phyloP scores from a whole-genome alignment of 305 asterid genomes.

The Fraxinus baroniana region DNA sequence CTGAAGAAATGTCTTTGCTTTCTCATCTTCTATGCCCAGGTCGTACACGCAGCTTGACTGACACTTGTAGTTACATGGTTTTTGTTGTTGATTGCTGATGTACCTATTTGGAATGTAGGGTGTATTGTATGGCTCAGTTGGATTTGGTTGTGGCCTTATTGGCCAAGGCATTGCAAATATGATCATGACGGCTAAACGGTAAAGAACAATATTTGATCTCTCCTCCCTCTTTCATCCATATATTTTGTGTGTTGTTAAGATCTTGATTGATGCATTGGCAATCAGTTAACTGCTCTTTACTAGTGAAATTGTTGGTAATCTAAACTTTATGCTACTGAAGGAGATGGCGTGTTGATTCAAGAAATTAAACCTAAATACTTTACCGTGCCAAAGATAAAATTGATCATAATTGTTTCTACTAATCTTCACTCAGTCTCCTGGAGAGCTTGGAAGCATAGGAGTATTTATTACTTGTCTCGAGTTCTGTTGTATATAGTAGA shows the following conservation, averaged over 20 bases:
- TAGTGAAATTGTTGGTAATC: background rate
- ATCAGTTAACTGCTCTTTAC: background rate
- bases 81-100: background rate
- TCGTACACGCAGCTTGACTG: conserved; percentile 9
- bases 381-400: background rate
- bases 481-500: background rate
- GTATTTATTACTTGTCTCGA: background rate
- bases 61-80: background rate
- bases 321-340: conserved; percentile 1
- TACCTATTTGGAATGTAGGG: conserved; percentile 48
- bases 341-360: background rate
- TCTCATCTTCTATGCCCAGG: background rate
- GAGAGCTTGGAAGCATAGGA: background rate
- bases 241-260: background rate
- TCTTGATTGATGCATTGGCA: background rate
- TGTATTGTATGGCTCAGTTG: conserved; percentile 74
- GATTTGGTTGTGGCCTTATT: conserved; percentile 77
- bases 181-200: conserved; percentile 92
- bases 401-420: background rate
- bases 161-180: conserved; percentile 91
- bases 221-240: conserved; percentile 2
- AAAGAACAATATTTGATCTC: conserved; percentile 15
- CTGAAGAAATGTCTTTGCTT: background rate
- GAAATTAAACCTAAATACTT: background rate
- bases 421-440: background rate